Evolutionary conservation across 2,329 filamentous ascomycete genomes (phyloP).

Genomic region (Rachicladosporium sp.): DNA sequence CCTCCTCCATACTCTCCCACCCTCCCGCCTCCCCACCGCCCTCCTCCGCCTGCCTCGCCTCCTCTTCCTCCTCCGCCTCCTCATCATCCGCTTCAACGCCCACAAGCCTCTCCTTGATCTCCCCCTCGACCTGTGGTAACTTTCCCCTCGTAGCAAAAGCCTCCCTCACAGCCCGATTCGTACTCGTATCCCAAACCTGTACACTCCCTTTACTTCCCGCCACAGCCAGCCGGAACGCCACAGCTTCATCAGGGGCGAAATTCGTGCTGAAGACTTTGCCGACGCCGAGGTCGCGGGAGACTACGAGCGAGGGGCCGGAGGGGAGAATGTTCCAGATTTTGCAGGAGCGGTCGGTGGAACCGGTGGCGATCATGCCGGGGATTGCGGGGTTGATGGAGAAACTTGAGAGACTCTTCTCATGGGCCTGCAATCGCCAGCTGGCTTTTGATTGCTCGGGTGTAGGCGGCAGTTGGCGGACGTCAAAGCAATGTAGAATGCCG

Average conservation of each 20-base stretch:
- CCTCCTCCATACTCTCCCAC: conserved; percentile 27
- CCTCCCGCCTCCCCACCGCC: conserved; percentile 18
- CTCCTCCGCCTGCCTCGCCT: conserved; percentile 41
- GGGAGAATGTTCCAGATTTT: conserved; percentile 81
- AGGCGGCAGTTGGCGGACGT: conserved; percentile 63
- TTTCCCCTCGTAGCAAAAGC: conserved; percentile 65
- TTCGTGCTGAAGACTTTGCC: conserved; percentile 86
- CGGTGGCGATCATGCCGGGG: conserved; percentile 85
- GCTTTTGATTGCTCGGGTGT: conserved; percentile 67
- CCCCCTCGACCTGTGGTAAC: conserved; percentile 41
- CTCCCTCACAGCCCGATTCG: conserved; percentile 73
- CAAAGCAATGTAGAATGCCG: conserved; percentile 85
- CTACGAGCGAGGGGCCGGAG: conserved; percentile 76
- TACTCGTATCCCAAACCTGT: conserved; percentile 94
- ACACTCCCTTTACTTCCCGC: conserved; percentile 88
- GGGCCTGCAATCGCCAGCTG: conserved; percentile 88
- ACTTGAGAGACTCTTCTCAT: conserved; percentile 80
- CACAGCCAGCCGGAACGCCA: conserved; percentile 83
- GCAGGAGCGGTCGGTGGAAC: conserved; percentile 85
- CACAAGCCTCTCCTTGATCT: conserved; percentile 63
- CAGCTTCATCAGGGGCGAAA: conserved; percentile 82
- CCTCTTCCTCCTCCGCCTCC: conserved; percentile 50
- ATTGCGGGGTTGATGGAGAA: conserved; percentile 87
- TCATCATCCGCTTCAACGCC: conserved; percentile 55
- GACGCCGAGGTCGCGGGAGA: conserved; percentile 81